Evolutionary conservation across 2,329 filamentous ascomycete species (phyloP), one percentile per base, ranked within the genome.

Genomic region (Claviceps maximensis): DNA sequence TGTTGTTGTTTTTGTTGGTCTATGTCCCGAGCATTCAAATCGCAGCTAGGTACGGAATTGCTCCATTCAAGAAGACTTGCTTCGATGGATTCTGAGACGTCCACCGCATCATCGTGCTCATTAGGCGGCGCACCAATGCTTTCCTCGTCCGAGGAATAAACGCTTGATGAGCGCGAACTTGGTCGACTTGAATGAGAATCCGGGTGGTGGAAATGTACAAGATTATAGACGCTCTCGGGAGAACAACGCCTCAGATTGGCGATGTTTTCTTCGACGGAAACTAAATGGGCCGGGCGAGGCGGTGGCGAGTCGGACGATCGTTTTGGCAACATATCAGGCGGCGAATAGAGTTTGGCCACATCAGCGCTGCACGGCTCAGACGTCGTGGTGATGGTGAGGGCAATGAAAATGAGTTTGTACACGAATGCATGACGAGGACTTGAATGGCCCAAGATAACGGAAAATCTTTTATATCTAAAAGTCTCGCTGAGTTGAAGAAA

Each of bases 131-230:
- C 25, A 29, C 10, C 48, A 17, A 19, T 2, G 23, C 36, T 29
- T 41, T 31, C 48, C 17, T 50, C 38, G 23, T 50, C n/a, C 2
- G 48, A 49, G 29, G 48, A 50, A 25, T 50, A n/a, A 5, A 50
- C 48, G 38, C 48, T 50, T 7, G 48, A 50, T 15, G 48, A 29
- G 17, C 31, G 50, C 50, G 50, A 52, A 21, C 36, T 42, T n/a
- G 36, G 48, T 50, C 48, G 36, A 10, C 21, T 15, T 7, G 23
- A 17, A 2, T 12, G 8, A 15, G 4, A 4, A 25, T 6, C 47
- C 3, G 29, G 19, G 19, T 15, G 23, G 13, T 23, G 47, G 7
- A 48, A 13, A 19, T 15, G 29, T 5, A 23, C 9, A 13, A 19
- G 19, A 29, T 36, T 36, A 17, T 48, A 48, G 31, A 13, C 17